Base-by-base conservation (phyloP, 2,329 filamentous ascomycete genomes). In the Sporothrix luriei region DNA sequence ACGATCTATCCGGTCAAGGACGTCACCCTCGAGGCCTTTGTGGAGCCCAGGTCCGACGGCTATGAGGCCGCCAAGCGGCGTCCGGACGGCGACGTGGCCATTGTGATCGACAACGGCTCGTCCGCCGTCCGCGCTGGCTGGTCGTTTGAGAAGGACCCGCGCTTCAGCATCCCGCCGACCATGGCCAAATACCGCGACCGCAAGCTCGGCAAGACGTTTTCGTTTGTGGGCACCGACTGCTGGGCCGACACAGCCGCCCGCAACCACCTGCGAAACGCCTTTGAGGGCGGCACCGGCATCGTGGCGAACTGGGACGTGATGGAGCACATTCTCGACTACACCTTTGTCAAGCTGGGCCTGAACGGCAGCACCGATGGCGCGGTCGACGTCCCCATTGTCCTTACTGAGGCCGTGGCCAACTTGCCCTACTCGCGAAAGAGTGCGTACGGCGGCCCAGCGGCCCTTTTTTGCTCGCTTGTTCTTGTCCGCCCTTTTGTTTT, bases 291-390 rank as follows among this genome's bases (percentile, higher is more conserved):
- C 29, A 94, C 90, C 57, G 94, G 94, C 73, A 90, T 99, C 62
- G 88, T 98, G 71, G 94, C 92, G 79, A 98, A 98, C 78, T 99
- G 96, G 93, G 95, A 99, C 79, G 94, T 93, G 46, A 93, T 97
- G 88, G 95, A 99, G 79, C 93, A 94, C 70, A 85, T 97, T 5
- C 81, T 99, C 61, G 95, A 99, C 81, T 97, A 97, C 79, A 86
- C 94, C 54, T 99, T 99, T 78, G 84, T 97, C 74, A 98, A 97
- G 81, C 82, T 99, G 68, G 95, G 95, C 4, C 85, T 99, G 74
- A 93, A 96, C 73, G 88, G 88, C 19, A 83, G 88, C 19, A 83
- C 84, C 4, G 87, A 90, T 64, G 92, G 92, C 10, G 84, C 86
- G 29, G 88, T 99, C 72, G 93, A 94, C 75, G 84, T 93, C 75